These are phyloP conservation scores for Ramaria rubella DNA, from an alignment of 768 basidiomycete genomes.

Conservation along the genomic window DNA sequence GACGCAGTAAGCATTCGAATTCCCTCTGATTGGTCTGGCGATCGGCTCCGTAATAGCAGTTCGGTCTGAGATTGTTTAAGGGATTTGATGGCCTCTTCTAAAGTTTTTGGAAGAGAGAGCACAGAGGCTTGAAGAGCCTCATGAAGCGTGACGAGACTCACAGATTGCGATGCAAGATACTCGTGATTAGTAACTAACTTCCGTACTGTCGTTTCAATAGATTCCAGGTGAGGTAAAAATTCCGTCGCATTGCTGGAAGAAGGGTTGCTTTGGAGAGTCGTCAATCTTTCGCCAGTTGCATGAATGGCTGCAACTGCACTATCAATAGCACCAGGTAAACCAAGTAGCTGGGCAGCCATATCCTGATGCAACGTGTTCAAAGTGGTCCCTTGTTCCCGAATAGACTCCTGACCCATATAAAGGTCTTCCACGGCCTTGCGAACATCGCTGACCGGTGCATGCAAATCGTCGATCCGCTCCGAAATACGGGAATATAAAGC, in stretches of 20 bases:
- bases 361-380: conserved; percentile 37
- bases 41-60: conserved; percentile 47
- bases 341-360: conserved; percentile 31
- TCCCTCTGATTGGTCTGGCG: conserved; percentile 59
- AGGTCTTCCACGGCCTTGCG: conserved; percentile 8
- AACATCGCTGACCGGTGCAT: conserved; percentile 9
- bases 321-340: conserved; percentile 33
- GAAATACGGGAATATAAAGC: conserved; percentile 5
- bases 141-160: conserved; percentile 38
- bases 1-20: conserved; percentile 44
- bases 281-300: conserved; percentile 4
- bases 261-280: not conserved
- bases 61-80: conserved; percentile 60
- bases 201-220: conserved; percentile 2
- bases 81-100: conserved; percentile 45
- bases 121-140: conserved; percentile 50
- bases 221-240: not conserved
- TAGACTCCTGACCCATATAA: conserved; percentile 25
- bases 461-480: conserved; percentile 11
- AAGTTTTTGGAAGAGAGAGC: conserved; percentile 49
- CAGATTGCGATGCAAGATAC: not conserved
- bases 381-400: conserved; percentile 34
- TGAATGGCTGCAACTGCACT: conserved; percentile 40
- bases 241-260: not conserved
- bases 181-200: not conserved